Percentiles rank a stretch among this genome's conserved stretches.
phyloP scores from a whole-genome alignment of 805 yeast species.

The Wickerhamomyces chambardii region DNA sequence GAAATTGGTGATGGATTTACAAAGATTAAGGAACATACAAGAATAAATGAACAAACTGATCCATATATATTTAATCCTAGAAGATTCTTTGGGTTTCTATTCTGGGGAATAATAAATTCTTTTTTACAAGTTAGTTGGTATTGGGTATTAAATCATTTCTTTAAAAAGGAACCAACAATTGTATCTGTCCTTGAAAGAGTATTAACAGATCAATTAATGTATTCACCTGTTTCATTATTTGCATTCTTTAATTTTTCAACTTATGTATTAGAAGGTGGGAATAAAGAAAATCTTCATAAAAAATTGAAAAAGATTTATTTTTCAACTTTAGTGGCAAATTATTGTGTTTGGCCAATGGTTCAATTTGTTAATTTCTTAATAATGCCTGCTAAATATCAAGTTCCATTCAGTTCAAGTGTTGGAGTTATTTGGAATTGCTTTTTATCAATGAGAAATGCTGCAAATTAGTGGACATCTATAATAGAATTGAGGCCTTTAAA shows the following conservation, averaged over 20 bases:
- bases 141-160: conserved; percentile 65
- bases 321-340: conserved; percentile 58
- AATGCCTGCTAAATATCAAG: conserved; percentile 69
- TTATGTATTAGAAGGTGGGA: conserved; percentile 69
- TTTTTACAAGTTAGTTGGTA: conserved; percentile 89
- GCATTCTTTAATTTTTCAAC: conserved; percentile 82
- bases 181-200: conserved; percentile 83
- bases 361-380: conserved; percentile 67
- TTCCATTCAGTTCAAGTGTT: conserved; percentile 74
- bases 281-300: conserved; percentile 47
- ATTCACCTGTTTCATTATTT: conserved; percentile 78
- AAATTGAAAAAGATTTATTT: conserved; percentile 63
- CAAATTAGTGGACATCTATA: conserved; percentile 13
- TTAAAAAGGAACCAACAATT: conserved; percentile 73
- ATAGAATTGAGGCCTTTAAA: too few relatives aligned
- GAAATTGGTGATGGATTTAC: conserved; percentile 20
- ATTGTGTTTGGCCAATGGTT: conserved; percentile 75
- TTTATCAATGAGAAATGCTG: conserved; percentile 70
- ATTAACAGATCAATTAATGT: conserved; percentile 80
- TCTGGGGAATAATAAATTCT: conserved; percentile 83
- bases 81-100: conserved; percentile 69
- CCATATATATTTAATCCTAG: conserved; percentile 45
- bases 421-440: conserved; percentile 95
- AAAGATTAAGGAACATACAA: not conserved
- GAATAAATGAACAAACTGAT: conserved; percentile 14